A percentile compares a stretch with the other conserved stretches of the same genome.
Conservation (phyloP, 1,284 basidiomycete species). For the Sanguinoderma infundibulare region DNA sequence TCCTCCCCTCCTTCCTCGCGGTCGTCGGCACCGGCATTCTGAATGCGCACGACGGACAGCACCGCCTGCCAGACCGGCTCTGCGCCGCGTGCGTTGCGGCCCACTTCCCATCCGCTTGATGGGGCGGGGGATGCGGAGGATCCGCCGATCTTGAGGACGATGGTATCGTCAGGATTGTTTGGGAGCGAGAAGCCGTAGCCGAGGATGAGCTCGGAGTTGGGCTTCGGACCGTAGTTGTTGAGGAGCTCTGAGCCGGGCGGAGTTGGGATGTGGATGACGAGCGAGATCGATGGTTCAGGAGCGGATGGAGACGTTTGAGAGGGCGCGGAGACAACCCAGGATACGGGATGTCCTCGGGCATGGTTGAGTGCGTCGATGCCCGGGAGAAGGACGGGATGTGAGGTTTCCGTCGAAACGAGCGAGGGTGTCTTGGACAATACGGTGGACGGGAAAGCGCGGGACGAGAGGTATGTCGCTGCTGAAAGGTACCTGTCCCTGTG, state of each 20-base stretch:
- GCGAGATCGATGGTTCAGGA: constrained; percentile 31
- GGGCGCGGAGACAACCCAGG: constrained; percentile 66
- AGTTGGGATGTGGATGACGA: constrained; percentile 52
- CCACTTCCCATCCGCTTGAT: constrained; percentile 62
- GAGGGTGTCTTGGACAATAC: constrained; percentile 65
- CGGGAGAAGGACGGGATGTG: constrained; percentile 82
- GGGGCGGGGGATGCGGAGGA: constrained; percentile 23
- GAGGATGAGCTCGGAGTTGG: constrained; percentile 86
- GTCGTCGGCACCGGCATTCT: constrained; percentile 19
- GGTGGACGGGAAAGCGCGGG: constrained; percentile 87
- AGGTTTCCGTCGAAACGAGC: constrained; percentile 51
- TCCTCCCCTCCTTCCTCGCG: constrained; percentile 28
- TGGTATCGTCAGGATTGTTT: constrained; percentile 83
- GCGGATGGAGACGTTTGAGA: neutral
- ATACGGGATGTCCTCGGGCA: constrained; percentile 70
- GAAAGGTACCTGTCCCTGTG: constrained; percentile 73
- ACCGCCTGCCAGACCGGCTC: constrained; percentile 68
- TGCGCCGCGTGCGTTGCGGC: constrained; percentile 55
- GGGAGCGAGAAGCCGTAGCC: constrained; percentile 86
- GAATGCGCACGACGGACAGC: constrained; percentile 44
- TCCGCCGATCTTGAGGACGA: constrained; percentile 77
- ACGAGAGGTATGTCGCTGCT: constrained; percentile 79
- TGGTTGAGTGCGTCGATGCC: constrained; percentile 89
- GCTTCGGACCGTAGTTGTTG: constrained; percentile 89
- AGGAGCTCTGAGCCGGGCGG: constrained; percentile 65